Evolutionary conservation across 192 early-diverging fungal species (phyloP).

Genomic region (Spizellomyces sp.): DNA sequence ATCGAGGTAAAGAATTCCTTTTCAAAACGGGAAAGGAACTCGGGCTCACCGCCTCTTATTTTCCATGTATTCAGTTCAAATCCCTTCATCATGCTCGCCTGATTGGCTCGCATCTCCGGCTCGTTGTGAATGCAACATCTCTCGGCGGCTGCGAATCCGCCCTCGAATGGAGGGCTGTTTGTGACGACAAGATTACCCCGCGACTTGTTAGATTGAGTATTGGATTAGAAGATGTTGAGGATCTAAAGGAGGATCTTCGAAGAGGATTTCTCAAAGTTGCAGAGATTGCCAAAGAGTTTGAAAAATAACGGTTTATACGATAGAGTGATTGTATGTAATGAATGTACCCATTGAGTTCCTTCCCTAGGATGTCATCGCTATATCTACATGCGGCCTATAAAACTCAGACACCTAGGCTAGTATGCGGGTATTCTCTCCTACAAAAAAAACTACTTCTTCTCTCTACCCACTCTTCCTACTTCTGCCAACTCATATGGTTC

Average conservation of each 20-base stretch:
- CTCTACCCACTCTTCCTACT: neutral
- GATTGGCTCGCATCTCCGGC: constrained; percentile 41
- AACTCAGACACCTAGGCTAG: too few species aligned
- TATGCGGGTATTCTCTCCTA: too few species aligned
- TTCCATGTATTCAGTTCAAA: constrained; percentile 34
- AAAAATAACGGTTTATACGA: neutral
- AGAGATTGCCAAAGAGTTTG: neutral
- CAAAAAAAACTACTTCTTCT: neutral
- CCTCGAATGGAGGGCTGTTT: constrained; percentile 65
- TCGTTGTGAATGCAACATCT: constrained; percentile 62
- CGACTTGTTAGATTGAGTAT: constrained; percentile 63
- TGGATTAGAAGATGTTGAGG: constrained; percentile 68
- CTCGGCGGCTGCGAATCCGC: constrained; percentile 69
- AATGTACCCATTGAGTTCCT: too few species aligned
- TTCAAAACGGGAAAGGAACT: neutral
- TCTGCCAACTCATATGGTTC: constrained; percentile 28
- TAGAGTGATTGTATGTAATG: too few species aligned
- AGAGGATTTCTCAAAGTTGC: constrained; percentile 41
- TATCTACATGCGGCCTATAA: too few species aligned
- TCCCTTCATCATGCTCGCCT: constrained; percentile 50
- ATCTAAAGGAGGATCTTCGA: constrained; percentile 63
- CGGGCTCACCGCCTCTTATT: neutral
- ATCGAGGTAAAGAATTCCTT: constrained; percentile 22
- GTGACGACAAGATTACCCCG: constrained; percentile 46
- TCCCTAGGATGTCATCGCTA: too few species aligned